Evolutionary conservation across 2,329 filamentous ascomycete species (phyloP).

Genomic region (Lasiodiplodia gonubiensis): DNA sequence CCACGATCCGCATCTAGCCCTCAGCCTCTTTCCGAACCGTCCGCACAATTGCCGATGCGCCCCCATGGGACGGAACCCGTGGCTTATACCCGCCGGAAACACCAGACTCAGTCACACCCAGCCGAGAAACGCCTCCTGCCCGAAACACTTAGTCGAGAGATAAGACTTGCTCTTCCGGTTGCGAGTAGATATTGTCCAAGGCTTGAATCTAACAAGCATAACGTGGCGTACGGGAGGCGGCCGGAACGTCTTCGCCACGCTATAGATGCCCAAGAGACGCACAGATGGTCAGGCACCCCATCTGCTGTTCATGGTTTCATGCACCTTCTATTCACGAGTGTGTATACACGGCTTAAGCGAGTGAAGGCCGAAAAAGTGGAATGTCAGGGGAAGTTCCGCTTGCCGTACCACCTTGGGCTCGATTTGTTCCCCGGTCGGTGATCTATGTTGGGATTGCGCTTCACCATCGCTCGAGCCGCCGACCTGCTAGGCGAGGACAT

Average conservation of each 20-base stretch:
- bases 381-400: background rate
- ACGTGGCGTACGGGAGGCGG: background rate
- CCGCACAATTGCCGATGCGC: constrained; percentile 9
- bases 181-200: background rate
- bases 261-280: background rate
- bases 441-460: background rate
- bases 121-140: too few species aligned
- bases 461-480: background rate
- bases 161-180: background rate
- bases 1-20: constrained; percentile 1
- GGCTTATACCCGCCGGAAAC: background rate
- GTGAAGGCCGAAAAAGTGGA: background rate
- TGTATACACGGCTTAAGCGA: background rate
- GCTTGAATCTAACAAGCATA: background rate
- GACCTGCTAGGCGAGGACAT: background rate
- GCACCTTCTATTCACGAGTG: background rate
- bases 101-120: background rate
- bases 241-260: background rate
- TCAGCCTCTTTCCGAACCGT: background rate
- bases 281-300: background rate
- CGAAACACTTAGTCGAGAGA: too few species aligned
- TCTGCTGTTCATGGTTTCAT: background rate
- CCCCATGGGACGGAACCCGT: background rate
- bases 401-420: background rate
- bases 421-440: background rate